Evolutionary conservation across 345 rosid genomes (phyloP).

Genomic region (Raphanus raphanistrum): DNA sequence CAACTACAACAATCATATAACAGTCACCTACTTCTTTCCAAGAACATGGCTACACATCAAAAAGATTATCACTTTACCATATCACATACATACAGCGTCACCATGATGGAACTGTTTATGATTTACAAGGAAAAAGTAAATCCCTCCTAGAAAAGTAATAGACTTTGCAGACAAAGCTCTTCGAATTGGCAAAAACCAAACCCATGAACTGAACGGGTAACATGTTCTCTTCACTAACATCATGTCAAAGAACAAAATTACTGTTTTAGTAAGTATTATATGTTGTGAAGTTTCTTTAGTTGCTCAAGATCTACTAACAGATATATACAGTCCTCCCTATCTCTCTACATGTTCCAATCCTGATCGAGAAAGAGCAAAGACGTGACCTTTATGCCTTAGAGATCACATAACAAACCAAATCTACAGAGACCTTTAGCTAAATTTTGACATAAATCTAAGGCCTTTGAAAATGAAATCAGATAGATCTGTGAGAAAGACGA

Average conservation of each 20-base stretch:
- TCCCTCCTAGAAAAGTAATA: too few relatives aligned
- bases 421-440: too few relatives aligned
- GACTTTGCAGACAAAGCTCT: background rate
- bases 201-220: background rate
- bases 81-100: too few relatives aligned
- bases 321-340: background rate
- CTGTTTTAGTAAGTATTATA: background rate
- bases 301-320: background rate
- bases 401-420: background rate
- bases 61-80: background rate
- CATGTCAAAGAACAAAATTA: background rate
- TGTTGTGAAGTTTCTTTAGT: background rate
- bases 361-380: slow-evolving; percentile 5
- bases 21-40: background rate
- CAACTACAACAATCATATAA: background rate
- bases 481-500: slow-evolving; percentile 18
- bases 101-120: too few relatives aligned
- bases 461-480: too few relatives aligned
- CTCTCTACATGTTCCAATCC: slow-evolving; percentile 13
- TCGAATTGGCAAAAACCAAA: background rate
- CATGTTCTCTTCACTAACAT: background rate
- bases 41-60: background rate
- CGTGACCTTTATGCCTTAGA: background rate
- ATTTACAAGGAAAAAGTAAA: too few relatives aligned
- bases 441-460: too few relatives aligned